These are phyloP conservation scores for Euphorbia schlechtendalii DNA, from an alignment of 441 rosid species.

Conservation along the genomic window DNA sequence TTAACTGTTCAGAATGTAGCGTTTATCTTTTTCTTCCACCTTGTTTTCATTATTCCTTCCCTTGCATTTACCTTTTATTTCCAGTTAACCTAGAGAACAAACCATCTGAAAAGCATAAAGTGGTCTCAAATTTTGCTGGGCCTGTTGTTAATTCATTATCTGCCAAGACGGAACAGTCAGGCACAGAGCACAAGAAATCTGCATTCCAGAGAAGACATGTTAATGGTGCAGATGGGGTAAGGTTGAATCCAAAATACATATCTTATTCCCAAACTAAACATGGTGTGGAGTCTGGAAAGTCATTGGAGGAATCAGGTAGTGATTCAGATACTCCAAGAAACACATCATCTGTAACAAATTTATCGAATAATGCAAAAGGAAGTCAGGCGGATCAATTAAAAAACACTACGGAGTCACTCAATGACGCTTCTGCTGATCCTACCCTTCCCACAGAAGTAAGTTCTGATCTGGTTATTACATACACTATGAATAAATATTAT, in stretches of 20 bases:
- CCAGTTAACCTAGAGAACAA: slow-evolving; percentile 53
- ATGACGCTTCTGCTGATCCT: slow-evolving; percentile 39
- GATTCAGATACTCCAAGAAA: slow-evolving; percentile 31
- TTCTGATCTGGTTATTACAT: not conserved
- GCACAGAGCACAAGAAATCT: slow-evolving; percentile 43
- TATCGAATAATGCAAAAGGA: slow-evolving; percentile 32
- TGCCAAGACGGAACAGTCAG: slow-evolving; percentile 35
- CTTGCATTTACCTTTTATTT: slow-evolving; percentile 22
- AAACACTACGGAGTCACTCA: slow-evolving; percentile 35
- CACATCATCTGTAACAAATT: slow-evolving; percentile 22
- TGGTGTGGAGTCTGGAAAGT: slow-evolving; percentile 35
- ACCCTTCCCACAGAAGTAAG: slow-evolving; percentile 79
- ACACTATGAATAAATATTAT: not conserved
- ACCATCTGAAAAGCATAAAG: slow-evolving; percentile 45
- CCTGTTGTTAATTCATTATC: slow-evolving; percentile 31
- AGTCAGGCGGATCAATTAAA: slow-evolving; percentile 36
- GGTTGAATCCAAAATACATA: slow-evolving; percentile 30
- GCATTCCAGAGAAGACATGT: slow-evolving; percentile 30
- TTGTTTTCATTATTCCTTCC: slow-evolving; percentile 14
- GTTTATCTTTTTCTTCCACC: slow-evolving; percentile 15
- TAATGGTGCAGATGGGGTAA: slow-evolving; percentile 32
- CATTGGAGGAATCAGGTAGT: slow-evolving; percentile 27
- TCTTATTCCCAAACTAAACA: slow-evolving; percentile 33
- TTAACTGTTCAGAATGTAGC: slow-evolving; percentile 17
- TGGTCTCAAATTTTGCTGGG: slow-evolving; percentile 33